Base-by-base conservation (phyloP, 305 asterid species). In the Plantago coronopus region DNA sequence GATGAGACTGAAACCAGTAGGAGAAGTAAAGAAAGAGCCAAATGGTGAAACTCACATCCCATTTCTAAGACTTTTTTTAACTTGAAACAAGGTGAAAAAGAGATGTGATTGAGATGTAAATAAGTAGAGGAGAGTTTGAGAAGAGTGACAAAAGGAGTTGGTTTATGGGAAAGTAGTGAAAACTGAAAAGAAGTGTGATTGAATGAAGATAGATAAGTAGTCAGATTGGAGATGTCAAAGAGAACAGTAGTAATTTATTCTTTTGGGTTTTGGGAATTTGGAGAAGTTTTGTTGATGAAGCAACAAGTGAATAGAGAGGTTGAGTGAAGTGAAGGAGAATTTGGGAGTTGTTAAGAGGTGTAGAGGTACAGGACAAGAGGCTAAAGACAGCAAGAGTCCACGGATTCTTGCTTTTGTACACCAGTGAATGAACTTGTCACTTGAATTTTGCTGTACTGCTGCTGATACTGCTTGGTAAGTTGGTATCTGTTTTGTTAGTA, bases 1-100 rank as follows among this genome's bases (percentile, higher is more conserved):
- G 88, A 63, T 17, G 79, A 56, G 76, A 69, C 66, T 18, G 76
- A 71, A 70, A 82, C 69, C 49, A 78, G 46, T 59, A 89, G 73
- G 64, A 89, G 22, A 64, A 89, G 73, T 12, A 82, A 34, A 18
- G 74, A 71, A 48, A 79, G 50, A 66, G 77, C 55, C 20, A 78
- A 65, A 69, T 46, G 75, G 57, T 40, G 68, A 69, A 71, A 14
- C 45, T 22, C 65, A 48, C 17, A 59, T 68, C 69, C 22, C 57
- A 53, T 58, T 65, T 73, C 20, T 56, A 51, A 71, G 68, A 58
- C 53, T 46, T 7, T 13, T 59, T 16, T 12, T n/a, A 44, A 45
- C 37, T 48, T 14, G 25, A 17, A 47, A 53, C 60, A 53, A 59
- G 61, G 6, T 20, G 20, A 17, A 5, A 20, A 17, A 27, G 61